Conservation (phyloP, 1,139 yeast genomes). For the Candida anutae region DNA sequence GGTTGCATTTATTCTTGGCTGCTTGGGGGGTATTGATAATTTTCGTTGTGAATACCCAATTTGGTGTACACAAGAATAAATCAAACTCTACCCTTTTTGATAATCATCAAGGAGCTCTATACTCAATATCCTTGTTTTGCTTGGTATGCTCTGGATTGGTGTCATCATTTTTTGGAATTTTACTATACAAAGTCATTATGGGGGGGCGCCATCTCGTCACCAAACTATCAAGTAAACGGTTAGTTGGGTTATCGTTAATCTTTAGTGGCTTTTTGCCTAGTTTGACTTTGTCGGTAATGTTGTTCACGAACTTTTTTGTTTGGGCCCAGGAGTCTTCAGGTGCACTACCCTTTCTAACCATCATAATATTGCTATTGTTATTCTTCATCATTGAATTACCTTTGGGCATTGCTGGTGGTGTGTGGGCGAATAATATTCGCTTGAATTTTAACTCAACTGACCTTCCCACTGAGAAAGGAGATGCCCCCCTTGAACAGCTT, state of each 20-base stretch:
- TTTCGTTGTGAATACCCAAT: slow-evolving; percentile 42
- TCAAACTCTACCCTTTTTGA: slow-evolving; percentile 28
- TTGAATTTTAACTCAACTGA: slow-evolving; percentile 1
- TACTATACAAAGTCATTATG: slow-evolving; percentile 39
- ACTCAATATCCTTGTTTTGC: slow-evolving; percentile 51
- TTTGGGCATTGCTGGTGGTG: slow-evolving; percentile 66
- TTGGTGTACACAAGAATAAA: slow-evolving; percentile 13
- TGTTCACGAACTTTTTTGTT: slow-evolving; percentile 57
- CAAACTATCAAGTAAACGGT: slow-evolving; percentile 15
- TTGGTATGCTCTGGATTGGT: slow-evolving; percentile 65
- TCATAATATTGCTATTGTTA: slow-evolving; percentile 8
- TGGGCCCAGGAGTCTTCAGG: slow-evolving; percentile 74
- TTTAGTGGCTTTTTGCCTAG: slow-evolving; percentile 62
- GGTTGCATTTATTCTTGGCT: slow-evolving; percentile 64
- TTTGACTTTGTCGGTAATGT: slow-evolving; percentile 41
- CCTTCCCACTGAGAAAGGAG: slow-evolving; percentile 3
- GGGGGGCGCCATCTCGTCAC: slow-evolving; percentile 24
- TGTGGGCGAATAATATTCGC: slow-evolving; percentile 36
- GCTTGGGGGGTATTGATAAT: slow-evolving; percentile 52
- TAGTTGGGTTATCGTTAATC: slow-evolving; percentile 31
- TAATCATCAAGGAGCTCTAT: slow-evolving; percentile 58
- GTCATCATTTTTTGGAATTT: slow-evolving; percentile 65
- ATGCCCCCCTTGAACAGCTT: slow-evolving; percentile 1
- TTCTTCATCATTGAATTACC: slow-evolving; percentile 68
- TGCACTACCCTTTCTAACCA: slow-evolving; percentile 48